Conservation (phyloP, 2,329 filamentous ascomycete species). For the Arthrobotrys sinensis region DNA sequence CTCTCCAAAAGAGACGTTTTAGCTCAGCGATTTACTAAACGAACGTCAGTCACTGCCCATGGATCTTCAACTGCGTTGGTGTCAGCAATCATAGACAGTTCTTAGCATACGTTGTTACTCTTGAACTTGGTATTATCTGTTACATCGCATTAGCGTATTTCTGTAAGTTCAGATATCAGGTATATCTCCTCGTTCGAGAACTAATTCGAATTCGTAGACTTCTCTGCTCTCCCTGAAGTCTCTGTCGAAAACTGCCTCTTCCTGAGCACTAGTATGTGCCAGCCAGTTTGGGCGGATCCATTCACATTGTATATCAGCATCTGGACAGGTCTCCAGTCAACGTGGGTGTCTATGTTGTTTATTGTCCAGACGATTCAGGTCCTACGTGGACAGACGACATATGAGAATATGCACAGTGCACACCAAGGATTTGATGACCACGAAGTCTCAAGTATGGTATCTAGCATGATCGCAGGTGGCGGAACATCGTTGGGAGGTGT, state of each 20-base stretch:
- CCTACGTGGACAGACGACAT: conserved; percentile 92
- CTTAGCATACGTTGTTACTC: conserved; percentile 85
- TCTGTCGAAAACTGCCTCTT: conserved; percentile 75
- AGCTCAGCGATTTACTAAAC: conserved; percentile 57
- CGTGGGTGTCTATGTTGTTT: conserved; percentile 97
- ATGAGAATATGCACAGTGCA: conserved; percentile 92
- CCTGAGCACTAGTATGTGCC: conserved; percentile 82
- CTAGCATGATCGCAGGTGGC: conserved; percentile 82
- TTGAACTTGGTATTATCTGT: conserved; percentile 76
- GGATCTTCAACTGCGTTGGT: conserved; percentile 96
- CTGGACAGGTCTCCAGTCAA: conserved; percentile 87
- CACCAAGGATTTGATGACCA: conserved; percentile 69
- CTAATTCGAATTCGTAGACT: conserved; percentile 61
- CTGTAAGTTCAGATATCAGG: conserved; percentile 62
- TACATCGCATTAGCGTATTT: conserved; percentile 43
- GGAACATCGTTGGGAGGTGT: conserved; percentile 77
- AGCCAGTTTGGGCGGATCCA: conserved; percentile 82
- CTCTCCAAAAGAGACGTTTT: not conserved
- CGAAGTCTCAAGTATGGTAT: conserved; percentile 73
- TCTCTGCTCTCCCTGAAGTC: conserved; percentile 51
- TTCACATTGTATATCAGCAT: conserved; percentile 84
- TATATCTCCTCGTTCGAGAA: conserved; percentile 65
- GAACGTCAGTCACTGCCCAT: conserved; percentile 85
- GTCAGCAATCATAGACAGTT: conserved; percentile 98
- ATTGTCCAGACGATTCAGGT: conserved; percentile 95